phyloP scores from a whole-genome alignment of 2,329 filamentous ascomycete genomes.

The Colletotrichum costaricense region DNA sequence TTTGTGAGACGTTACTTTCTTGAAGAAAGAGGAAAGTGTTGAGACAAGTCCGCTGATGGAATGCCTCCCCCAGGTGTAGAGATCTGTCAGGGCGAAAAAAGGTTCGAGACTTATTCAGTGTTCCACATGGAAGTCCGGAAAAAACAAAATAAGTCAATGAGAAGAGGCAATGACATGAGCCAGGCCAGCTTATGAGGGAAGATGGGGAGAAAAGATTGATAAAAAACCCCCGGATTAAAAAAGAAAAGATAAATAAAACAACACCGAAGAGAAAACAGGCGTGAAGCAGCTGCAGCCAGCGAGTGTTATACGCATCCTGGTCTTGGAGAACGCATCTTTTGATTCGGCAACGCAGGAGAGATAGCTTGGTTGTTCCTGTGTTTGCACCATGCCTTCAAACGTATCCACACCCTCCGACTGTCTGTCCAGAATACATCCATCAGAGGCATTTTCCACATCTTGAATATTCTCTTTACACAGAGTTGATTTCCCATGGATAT shows the following conservation, averaged over 20 bases:
- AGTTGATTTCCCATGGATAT: not conserved
- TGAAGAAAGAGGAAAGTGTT: conserved; percentile 16
- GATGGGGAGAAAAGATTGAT: not conserved
- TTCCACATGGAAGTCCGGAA: conserved; percentile 10
- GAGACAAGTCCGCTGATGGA: not conserved
- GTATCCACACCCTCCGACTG: not conserved
- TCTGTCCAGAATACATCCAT: not conserved
- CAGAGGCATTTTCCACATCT: not conserved
- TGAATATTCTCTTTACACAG: not conserved
- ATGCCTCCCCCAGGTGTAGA: not conserved
- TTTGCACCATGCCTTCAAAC: not conserved
- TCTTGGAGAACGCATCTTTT: not conserved
- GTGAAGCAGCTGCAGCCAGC: conserved; percentile 29
- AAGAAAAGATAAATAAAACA: not conserved
- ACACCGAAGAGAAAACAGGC: not conserved
- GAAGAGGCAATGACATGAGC: not conserved
- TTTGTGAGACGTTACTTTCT: conserved; percentile 34
- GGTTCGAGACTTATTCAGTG: conserved; percentile 5
- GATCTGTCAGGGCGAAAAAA: not conserved
- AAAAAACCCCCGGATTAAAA: not conserved
- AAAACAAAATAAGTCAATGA: not conserved
- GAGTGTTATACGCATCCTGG: conserved; percentile 24
- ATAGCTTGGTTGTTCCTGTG: not conserved
- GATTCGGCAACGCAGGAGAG: conserved; percentile 10
- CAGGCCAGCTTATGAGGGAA: not conserved